These are phyloP conservation scores for Picochlorum sp. DNA, from an alignment of 139 green algal genomes.

Conservation along the genomic window DNA sequence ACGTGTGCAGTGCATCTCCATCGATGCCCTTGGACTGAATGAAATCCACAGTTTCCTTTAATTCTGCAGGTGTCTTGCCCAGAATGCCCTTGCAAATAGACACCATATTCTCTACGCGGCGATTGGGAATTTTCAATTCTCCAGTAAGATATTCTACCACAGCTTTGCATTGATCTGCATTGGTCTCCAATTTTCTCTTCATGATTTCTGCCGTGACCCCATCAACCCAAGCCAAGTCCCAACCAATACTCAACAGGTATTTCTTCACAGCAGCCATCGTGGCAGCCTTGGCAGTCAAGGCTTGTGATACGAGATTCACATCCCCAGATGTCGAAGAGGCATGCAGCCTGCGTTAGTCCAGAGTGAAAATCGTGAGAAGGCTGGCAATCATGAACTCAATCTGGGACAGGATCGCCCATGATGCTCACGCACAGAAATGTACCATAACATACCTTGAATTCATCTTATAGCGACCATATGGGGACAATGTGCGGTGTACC, in stretches of 20 bases:
- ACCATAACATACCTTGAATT: too few relatives aligned
- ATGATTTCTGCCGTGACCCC: conserved; percentile 18
- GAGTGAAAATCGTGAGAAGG: too few relatives aligned
- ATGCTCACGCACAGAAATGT: too few relatives aligned
- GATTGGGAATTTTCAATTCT: conserved; percentile 8
- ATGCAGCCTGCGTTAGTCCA: too few relatives aligned
- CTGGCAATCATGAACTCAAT: too few relatives aligned
- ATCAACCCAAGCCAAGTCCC: conserved; percentile 22
- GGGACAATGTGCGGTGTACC: too few relatives aligned
- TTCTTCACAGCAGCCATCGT: conserved; percentile 13
- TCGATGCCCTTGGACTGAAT: conserved; percentile 12
- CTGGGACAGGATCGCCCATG: too few relatives aligned
- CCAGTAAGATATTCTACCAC: conserved; percentile 5
- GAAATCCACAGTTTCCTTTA: conserved; percentile 19
- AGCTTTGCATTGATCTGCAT: conserved; percentile 9
- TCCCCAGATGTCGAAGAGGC: neutral
- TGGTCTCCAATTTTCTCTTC: conserved; percentile 15
- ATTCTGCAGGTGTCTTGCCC: neutral
- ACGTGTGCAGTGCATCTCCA: neutral
- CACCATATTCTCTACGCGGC: conserved; percentile 25
- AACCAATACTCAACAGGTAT: conserved; percentile 14
- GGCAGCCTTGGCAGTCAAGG: neutral
- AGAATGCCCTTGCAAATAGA: conserved; percentile 25
- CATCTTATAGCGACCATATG: too few relatives aligned
- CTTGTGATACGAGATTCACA: neutral